Conservation (phyloP, 176 grass and related monocot species). For the Hsuehochloa calcarea region DNA sequence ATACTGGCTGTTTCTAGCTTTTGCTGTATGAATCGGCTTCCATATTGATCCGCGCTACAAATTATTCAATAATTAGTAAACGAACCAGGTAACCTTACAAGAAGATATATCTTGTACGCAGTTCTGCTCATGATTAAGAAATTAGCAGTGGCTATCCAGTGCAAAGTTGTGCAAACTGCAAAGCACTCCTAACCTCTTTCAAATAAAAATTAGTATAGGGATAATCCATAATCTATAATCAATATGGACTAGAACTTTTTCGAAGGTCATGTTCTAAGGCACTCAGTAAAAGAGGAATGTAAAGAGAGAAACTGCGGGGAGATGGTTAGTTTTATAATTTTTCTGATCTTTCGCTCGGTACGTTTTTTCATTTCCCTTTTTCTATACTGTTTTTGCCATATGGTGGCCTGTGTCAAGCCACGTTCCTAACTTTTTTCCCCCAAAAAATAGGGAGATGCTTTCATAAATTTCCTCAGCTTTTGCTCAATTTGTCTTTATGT, state of each 20-base stretch:
- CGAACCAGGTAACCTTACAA: not conserved
- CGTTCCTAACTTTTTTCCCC: not conserved
- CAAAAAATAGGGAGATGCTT: not conserved
- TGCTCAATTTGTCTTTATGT: not conserved
- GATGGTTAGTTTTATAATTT: not conserved
- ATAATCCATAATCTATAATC: not conserved
- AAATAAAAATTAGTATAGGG: not conserved
- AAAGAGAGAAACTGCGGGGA: not conserved
- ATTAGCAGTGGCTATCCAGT: not conserved
- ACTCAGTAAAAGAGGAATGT: not conserved
- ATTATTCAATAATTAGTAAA: slow-evolving; percentile 19
- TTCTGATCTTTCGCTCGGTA: not conserved
- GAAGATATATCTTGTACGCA: not conserved
- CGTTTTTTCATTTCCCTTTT: not conserved
- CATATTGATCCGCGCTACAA: slow-evolving; percentile 77
- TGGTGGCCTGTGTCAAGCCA: not conserved
- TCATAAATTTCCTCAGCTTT: not conserved
- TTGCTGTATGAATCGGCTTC: slow-evolving; percentile 90
- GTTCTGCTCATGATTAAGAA: not conserved
- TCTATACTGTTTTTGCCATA: not conserved
- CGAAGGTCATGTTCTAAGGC: not conserved
- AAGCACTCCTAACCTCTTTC: not conserved
- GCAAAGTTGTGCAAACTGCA: not conserved
- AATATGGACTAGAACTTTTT: not conserved
- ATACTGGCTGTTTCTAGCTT: slow-evolving; percentile 80